Evolutionary conservation across 352 stramenopile species (phyloP), one percentile per base, ranked within the genome.

Genomic region (Phytophthora pinifolia): DNA sequence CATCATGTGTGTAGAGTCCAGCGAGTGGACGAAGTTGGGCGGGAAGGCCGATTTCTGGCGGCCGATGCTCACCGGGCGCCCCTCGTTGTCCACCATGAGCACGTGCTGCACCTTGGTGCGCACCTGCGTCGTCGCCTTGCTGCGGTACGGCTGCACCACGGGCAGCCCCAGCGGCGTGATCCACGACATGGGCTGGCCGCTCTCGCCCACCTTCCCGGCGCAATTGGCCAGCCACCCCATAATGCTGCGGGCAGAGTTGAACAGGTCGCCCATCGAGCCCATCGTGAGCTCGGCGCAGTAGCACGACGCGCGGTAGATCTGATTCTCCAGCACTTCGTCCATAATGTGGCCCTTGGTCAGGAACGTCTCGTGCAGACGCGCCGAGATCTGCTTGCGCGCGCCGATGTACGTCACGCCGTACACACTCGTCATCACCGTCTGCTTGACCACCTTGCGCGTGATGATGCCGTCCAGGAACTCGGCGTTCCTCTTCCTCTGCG

Each of bases 341-440:
- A 92, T 78, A 44, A 92, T 67, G 45, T 88, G 69, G 13, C 76
- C 82, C 52, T 94, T 86, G 2, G 81, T 85, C 9, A 96, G 41
- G 48, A 94, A 89, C 20, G 78, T 80, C 54, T 99, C 94, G 68
- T 98, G 82, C 37, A 99, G 86, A 53, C 97, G 97, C 38, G 94
- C 93, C 58, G 94, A 87, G 61, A 99, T 99, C 87, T 99, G 98
- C 62, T 97, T 92, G 14, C 96, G 86, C 10, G 98, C 97, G n/a
- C 98, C 98, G 54, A 99, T 98, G 65, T 97, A 99, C 8, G 98
- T 99, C 20, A 99, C 98, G 51, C 98, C 98, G 62, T 99, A 99
- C 27, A 99, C 98, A 54, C 92, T 99, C 20, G 98, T 99, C 98
- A 99, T 99, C 1, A 99, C 97, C 36, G 98, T 99, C 73, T 99